Conservation (phyloP, 1,284 basidiomycete genomes). For the Fomes fomentarius region DNA sequence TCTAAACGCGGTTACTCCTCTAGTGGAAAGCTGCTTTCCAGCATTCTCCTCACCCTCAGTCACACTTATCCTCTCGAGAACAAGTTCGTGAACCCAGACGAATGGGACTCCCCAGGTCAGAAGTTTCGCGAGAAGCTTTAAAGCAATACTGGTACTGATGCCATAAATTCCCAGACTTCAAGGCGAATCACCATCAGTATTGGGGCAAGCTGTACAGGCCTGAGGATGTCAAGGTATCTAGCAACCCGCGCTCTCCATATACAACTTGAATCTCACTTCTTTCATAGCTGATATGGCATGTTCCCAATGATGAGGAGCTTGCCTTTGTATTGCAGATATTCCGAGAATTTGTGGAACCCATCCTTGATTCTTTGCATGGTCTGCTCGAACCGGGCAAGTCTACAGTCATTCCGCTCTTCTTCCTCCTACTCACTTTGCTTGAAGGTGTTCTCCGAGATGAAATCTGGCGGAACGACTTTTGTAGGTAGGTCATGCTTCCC, state of each 20-base stretch:
- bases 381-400: slow-evolving; percentile 59
- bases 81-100: slow-evolving; percentile 80
- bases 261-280: background rate
- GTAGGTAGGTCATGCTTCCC: slow-evolving; percentile 52
- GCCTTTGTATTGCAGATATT: slow-evolving; percentile 79
- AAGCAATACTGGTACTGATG: no score
- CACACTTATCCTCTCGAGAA: slow-evolving; percentile 86
- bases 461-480: slow-evolving; percentile 90
- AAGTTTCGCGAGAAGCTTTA: background rate
- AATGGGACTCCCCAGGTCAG: slow-evolving; percentile 77
- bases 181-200: slow-evolving; percentile 69
- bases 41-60: slow-evolving; percentile 76
- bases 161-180: slow-evolving; percentile 61
- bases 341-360: slow-evolving; percentile 71
- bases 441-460: slow-evolving; percentile 50
- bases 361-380: slow-evolving; percentile 59
- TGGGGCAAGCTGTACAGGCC: slow-evolving; percentile 77
- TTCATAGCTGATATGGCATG: slow-evolving; percentile 79
- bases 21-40: slow-evolving; percentile 79
- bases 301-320: slow-evolving; percentile 68
- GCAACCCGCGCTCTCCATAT: slow-evolving; percentile 18
- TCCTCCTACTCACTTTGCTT: slow-evolving; percentile 15
- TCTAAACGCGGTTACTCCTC: slow-evolving; percentile 88
- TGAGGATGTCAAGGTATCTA: slow-evolving; percentile 65
- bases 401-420: background rate